phyloP scores from a whole-genome alignment of 495 filamentous ascomycete genomes.

The Podospora comata region DNA sequence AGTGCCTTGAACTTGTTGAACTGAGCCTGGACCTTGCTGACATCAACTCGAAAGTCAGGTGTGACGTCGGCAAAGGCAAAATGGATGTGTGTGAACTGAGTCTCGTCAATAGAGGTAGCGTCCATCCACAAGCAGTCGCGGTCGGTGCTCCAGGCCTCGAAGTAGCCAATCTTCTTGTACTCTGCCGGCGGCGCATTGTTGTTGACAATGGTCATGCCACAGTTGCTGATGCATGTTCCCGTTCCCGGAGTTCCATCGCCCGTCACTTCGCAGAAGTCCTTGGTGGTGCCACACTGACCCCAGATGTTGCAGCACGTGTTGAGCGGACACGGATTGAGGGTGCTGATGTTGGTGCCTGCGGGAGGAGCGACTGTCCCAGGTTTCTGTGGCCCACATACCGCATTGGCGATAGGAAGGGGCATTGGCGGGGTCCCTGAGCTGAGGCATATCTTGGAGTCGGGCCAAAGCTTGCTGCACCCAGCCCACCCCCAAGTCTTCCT shows the following conservation, averaged over 20 bases:
- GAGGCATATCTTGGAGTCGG: conserved; percentile 42
- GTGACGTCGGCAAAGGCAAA: conserved; percentile 31
- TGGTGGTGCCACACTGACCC: conserved; percentile 49
- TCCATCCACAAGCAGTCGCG: conserved; percentile 29
- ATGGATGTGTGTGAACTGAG: conserved; percentile 32
- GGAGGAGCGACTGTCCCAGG: conserved; percentile 6
- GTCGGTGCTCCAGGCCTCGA: conserved; percentile 27
- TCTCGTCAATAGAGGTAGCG: conserved; percentile 23
- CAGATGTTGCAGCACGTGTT: conserved; percentile 40
- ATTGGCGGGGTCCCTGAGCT: conserved; percentile 47
- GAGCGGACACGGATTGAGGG: conserved; percentile 39
- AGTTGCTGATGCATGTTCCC: conserved; percentile 47
- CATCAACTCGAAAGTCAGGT: conserved; percentile 12
- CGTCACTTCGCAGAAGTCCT: conserved; percentile 44
- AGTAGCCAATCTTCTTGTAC: conserved; percentile 29
- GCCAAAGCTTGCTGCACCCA: conserved; percentile 39
- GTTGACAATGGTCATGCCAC: conserved; percentile 40
- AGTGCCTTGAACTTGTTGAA: conserved; percentile 25
- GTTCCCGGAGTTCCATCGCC: conserved; percentile 40
- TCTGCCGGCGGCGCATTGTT: conserved; percentile 5
- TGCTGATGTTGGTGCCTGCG: conserved; percentile 29
- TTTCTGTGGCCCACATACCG: conserved; percentile 47
- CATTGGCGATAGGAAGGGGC: conserved; percentile 37
- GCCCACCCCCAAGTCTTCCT: conserved; percentile 50
- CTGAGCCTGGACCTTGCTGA: conserved; percentile 16